A percentile compares a stretch with the other conserved stretches of the same genome.
phyloP scores from a whole-genome alignment of 495 filamentous ascomycete species.

The Margaritispora aquatica region DNA sequence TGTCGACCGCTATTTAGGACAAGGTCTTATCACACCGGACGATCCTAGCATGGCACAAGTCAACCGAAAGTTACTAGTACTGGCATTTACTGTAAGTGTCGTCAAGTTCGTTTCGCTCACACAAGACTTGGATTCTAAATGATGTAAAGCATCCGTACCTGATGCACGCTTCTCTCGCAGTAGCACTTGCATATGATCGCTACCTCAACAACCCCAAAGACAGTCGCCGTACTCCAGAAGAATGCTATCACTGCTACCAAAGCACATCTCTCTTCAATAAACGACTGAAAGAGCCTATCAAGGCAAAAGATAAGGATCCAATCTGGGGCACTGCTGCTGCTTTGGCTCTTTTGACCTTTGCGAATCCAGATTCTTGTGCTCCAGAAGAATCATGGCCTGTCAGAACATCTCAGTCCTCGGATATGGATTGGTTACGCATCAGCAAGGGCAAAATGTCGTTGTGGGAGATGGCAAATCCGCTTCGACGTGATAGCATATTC shows the following conservation, averaged over 20 bases:
- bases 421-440: constrained; percentile 39
- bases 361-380: constrained; percentile 30
- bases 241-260: constrained; percentile 39
- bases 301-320: constrained; percentile 34
- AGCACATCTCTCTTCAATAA: constrained; percentile 33
- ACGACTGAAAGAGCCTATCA: constrained; percentile 29
- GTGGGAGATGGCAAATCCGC: constrained; percentile 34
- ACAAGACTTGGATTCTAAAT: not conserved
- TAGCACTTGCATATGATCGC: constrained; percentile 39
- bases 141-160: constrained; percentile 34
- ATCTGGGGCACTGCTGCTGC: constrained; percentile 40
- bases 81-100: constrained; percentile 34
- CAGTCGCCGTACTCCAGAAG: constrained; percentile 27
- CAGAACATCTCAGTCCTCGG: constrained; percentile 27
- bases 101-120: not conserved
- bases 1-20: constrained; percentile 32
- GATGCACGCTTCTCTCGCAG: constrained; percentile 41
- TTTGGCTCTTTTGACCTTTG: constrained; percentile 33
- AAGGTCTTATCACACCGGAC: constrained; percentile 30
- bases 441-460: constrained; percentile 38
- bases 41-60: constrained; percentile 31
- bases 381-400: constrained; percentile 40
- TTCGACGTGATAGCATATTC: constrained; percentile 38
- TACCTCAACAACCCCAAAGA: constrained; percentile 26
- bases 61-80: constrained; percentile 31